A percentile compares a stretch with the other conserved stretches of the same genome.
phyloP scores from a whole-genome alignment of 75 land plant genomes.

The Isoetes taiwanensis region DNA sequence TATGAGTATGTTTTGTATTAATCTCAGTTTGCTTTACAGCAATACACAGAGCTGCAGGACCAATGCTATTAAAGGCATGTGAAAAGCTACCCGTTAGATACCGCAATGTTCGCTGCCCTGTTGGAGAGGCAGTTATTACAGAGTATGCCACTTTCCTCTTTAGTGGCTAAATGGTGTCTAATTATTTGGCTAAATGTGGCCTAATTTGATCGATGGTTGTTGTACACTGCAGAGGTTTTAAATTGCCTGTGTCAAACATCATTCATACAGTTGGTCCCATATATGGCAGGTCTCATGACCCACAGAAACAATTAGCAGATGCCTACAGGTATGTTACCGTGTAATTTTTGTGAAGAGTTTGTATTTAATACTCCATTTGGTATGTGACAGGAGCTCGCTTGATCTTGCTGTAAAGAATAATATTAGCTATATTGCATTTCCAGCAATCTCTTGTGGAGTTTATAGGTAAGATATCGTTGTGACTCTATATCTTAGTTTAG shows the following conservation, averaged over 20 bases:
- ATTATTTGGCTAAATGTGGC: not conserved
- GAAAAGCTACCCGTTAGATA: conserved; percentile 39
- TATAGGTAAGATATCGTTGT: conserved; percentile 57
- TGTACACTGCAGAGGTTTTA: conserved; percentile 46
- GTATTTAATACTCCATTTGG: not conserved
- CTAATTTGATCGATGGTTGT: not conserved
- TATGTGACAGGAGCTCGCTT: conserved; percentile 41
- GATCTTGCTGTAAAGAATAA: conserved; percentile 46
- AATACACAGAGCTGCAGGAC: conserved; percentile 87
- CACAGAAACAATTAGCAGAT: conserved; percentile 31
- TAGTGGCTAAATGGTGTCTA: not conserved
- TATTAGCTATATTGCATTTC: conserved; percentile 75
- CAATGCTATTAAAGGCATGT: conserved; percentile 55
- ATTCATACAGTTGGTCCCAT: conserved; percentile 91
- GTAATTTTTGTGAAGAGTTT: not conserved
- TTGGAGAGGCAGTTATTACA: conserved; percentile 80
- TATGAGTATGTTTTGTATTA: not conserved
- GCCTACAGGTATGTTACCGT: conserved; percentile 48
- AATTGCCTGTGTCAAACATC: conserved; percentile 54
- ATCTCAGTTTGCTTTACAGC: conserved; percentile 27
- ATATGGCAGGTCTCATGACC: conserved; percentile 27
- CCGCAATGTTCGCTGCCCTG: conserved; percentile 74
- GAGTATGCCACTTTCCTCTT: conserved; percentile 23
- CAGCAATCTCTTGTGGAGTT: conserved; percentile 89
- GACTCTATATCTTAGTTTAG: too few relatives aligned